Evolutionary conservation across 1,284 basidiomycete genomes (phyloP).

Genomic region (Mycosarcoma maydis): DNA sequence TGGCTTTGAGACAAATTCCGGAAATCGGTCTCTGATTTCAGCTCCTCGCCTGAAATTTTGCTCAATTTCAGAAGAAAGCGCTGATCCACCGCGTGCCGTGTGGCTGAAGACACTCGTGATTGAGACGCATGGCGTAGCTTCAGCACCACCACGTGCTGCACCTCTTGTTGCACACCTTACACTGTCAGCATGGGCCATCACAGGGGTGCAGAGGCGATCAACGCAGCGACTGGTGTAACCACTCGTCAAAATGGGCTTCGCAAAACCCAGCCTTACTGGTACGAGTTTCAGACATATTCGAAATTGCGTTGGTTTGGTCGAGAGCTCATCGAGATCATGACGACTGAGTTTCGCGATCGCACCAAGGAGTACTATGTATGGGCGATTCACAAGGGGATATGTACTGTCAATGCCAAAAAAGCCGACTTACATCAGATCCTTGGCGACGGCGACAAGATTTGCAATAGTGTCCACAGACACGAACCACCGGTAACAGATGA

Average conservation of each 20-base stretch:
- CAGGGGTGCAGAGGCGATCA: constrained; percentile 9
- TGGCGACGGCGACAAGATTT: constrained; percentile 84
- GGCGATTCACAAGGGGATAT: constrained; percentile 89
- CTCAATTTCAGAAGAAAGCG: constrained; percentile 3
- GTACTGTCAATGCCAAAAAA: constrained; percentile 86
- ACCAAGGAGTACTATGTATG: constrained; percentile 68
- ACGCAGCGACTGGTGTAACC: constrained; percentile 8
- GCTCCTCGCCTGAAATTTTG: background rate
- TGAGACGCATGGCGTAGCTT: no score
- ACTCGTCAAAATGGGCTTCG: constrained; percentile 28
- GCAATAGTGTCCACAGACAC: constrained; percentile 92
- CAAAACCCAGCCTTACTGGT: constrained; percentile 63
- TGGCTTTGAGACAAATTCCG: constrained; percentile 1
- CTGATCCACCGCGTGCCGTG: background rate
- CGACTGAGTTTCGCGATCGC: constrained; percentile 68
- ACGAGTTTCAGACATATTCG: constrained; percentile 75
- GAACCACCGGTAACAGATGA: constrained; percentile 93
- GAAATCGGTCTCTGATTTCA: constrained; percentile 8
- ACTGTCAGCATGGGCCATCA: constrained; percentile 20
- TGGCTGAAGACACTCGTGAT: no score
- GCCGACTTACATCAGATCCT: constrained; percentile 84
- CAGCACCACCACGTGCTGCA: no score
- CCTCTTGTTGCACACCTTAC: background rate
- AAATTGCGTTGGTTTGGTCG: constrained; percentile 88
- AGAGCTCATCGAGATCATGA: constrained; percentile 72